Conservation (phyloP, 176 grass and related monocot species). For the Secale cereale region DNA sequence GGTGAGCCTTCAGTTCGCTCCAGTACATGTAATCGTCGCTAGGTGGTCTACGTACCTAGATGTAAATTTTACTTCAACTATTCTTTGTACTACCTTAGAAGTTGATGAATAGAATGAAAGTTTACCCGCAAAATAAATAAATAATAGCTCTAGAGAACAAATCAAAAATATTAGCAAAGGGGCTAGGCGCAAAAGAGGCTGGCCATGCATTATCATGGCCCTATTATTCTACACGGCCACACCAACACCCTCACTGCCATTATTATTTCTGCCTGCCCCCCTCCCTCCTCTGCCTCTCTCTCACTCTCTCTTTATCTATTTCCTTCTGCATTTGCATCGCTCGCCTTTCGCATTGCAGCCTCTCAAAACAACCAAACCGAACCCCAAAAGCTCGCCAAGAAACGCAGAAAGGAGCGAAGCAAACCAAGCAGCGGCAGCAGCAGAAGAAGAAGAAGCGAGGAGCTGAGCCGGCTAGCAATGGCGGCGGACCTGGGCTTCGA, state of each 20-base stretch:
- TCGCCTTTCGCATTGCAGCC: constrained; percentile 20
- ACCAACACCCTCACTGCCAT: constrained; percentile 23
- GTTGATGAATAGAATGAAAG: no score
- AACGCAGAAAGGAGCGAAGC: not conserved
- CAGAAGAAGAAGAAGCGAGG: not conserved
- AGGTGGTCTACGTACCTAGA: no score
- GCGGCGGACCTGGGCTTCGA: constrained; percentile 57
- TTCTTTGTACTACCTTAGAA: no score
- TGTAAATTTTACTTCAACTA: no score
- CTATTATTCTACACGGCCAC: constrained; percentile 44
- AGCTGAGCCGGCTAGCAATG: constrained; percentile 22
- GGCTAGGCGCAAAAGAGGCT: not conserved
- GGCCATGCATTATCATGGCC: constrained; percentile 33
- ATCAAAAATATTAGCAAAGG: not conserved
- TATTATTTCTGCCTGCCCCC: constrained; percentile 34
- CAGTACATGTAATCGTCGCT: no score
- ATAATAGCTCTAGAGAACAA: not conserved
- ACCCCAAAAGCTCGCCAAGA: not conserved
- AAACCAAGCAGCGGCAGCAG: no score
- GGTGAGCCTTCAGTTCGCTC: no score
- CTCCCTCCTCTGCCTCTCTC: not conserved
- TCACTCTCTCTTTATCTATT: constrained; percentile 23
- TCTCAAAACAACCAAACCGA: not conserved
- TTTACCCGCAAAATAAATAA: no score
- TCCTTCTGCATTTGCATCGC: not conserved